phyloP scores from a whole-genome alignment of 164 flowering plant genomes.

The grape (Vitis vinifera) region ASM3070453v1 NC_081814.1:15721501-15722000 shows the following conservation, averaged over 20 bases:
- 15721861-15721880: no score
- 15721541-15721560: background rate
- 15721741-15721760: background rate
- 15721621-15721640: background rate
- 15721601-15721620: background rate
- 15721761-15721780: background rate
- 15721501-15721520: background rate
- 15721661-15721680: background rate
- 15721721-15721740: slow-evolving; percentile 40
- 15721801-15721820: background rate
- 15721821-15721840: background rate
- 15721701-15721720: slow-evolving; percentile 36
- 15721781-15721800: background rate
- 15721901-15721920: no score
- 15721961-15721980: no score
- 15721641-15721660: background rate
- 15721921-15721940: no score
- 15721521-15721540: background rate
- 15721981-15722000: no score
- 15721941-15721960: no score
- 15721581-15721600: background rate
- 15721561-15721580: background rate
- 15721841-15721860: background rate
- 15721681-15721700: slow-evolving; percentile 23
- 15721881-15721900: no score